Base-by-base conservation (phyloP, 305 asterid genomes). In the Coffea humblotiana region DNA sequence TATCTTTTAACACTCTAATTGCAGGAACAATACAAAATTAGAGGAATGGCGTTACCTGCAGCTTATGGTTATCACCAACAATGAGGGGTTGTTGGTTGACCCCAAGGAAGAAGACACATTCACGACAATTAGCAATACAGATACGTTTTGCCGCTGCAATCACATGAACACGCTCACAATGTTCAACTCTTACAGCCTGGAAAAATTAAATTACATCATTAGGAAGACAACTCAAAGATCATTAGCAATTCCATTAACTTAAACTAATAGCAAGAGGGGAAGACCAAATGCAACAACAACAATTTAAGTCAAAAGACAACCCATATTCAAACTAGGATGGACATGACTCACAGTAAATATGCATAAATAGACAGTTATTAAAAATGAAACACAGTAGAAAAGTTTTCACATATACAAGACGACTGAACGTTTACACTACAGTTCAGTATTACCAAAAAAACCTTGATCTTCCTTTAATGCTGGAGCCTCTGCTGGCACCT, bases 21-120 rank as follows among this genome's bases (percentile, higher is more conserved):
- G 23, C 7, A 15, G 60, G 60, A 52, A 52, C 54, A 3, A 3
- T 14, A 1, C 58, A 51, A 3, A 12, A 51, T 14, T n/a, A 52
- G 12, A 49, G 69, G 52, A 40, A 29, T 60, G 37, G 72, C 89
- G n/a, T 14, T 19, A 93, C 99, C 98, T 96, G 98, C 89, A 96
- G 88, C 84, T 96, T 96, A 86, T 96, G 99, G 88, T 96, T 96
- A 87, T 96, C 99, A 69, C 99, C 99, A 88, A 96, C 97, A 89
- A 94, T 88, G 84, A 96, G 97, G 65, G 99, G 99, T 83, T 86
- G 90, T 84, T 96, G 99, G 86, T 96, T 96, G 82, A 94, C 97
- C 74, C 99, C 99, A 87, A 96, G 87, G 90, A 94, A 96, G 90
- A 96, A 94, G 58, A 96, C 75, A 72, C 99, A 96, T 87, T 96